Evolutionary conservation across 176 grass and related monocot genomes (phyloP).

Genomic region (Lolium rigidum): DNA sequence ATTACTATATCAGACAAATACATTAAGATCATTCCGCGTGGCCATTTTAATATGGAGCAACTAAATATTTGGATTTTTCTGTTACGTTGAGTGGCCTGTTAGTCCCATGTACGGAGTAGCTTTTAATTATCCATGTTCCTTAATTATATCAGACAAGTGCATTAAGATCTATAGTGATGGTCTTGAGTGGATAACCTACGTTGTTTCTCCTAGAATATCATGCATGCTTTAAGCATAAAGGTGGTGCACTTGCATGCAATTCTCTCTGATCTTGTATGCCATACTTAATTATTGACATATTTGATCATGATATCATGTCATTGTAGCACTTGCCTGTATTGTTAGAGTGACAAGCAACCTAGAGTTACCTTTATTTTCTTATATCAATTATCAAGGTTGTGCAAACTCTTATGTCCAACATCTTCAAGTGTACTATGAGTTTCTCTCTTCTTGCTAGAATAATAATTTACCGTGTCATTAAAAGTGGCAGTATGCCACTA

Average conservation of each 20-base stretch:
- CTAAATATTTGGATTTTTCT: slow-evolving; percentile 13
- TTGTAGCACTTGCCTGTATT: neutral
- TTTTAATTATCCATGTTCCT: slow-evolving; percentile 19
- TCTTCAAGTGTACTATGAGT: neutral
- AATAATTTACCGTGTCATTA: neutral
- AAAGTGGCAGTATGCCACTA: neutral
- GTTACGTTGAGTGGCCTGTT: slow-evolving; percentile 16
- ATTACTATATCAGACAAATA: too few species aligned
- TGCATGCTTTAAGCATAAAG: slow-evolving; percentile 20
- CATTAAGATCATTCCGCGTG: neutral
- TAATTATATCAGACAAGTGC: neutral
- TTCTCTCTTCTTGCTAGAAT: neutral
- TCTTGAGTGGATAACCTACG: slow-evolving; percentile 7
- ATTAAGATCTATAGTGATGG: slow-evolving; percentile 1
- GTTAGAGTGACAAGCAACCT: neutral
- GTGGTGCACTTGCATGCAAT: neutral
- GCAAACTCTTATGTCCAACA: neutral
- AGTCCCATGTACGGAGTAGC: neutral
- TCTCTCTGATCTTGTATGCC: neutral
- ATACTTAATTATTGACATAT: neutral
- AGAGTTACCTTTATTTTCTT: neutral
- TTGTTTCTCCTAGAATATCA: slow-evolving; percentile 19
- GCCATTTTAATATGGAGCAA: slow-evolving; percentile 38
- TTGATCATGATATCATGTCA: neutral
- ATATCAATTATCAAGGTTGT: neutral